Percentiles rank a stretch among this genome's conserved stretches.
Conservation (phyloP, 768 basidiomycete genomes). For the Pilatotrama ljubarskyi region DNA sequence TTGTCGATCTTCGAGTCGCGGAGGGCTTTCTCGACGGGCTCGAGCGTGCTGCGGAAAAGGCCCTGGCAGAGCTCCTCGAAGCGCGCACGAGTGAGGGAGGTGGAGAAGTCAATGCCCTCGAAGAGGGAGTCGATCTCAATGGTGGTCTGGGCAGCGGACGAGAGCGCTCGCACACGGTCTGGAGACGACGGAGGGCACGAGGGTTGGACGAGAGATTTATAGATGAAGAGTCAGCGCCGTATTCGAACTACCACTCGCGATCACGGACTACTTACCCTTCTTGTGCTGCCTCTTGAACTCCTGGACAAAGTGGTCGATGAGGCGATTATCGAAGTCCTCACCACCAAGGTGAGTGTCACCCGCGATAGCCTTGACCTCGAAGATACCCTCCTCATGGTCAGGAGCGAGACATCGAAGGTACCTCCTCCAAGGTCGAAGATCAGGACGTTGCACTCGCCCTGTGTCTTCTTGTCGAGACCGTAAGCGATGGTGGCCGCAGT, state of each 20-base stretch:
- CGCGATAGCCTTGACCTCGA: conserved; percentile 97
- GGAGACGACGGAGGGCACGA: conserved; percentile 94
- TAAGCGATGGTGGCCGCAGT: conserved; percentile 98
- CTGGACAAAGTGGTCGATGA: conserved; percentile 95
- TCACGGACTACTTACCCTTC: conserved; percentile 57
- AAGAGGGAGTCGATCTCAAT: conserved; percentile 98
- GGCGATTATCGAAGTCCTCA: conserved; percentile 97
- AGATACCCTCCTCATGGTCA: conserved; percentile 98
- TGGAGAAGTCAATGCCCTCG: conserved; percentile 98
- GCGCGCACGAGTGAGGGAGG: conserved; percentile 95
- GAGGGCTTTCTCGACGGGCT: conserved; percentile 97
- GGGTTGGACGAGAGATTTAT: conserved; percentile 86
- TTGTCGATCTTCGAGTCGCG: conserved; percentile 99
- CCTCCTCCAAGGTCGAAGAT: conserved; percentile 98
- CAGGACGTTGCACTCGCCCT: conserved; percentile 90
- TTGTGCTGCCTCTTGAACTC: conserved; percentile 99
- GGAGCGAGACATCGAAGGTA: conserved; percentile 96
- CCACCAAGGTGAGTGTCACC: conserved; percentile 99
- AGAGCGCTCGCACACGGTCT: conserved; percentile 98
- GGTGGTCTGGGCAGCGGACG: conserved; percentile 93
- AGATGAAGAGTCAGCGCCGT: conserved; percentile 10
- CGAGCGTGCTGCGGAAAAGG: conserved; percentile 92
- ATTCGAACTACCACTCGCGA: conserved; percentile 15
- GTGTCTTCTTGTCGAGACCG: conserved; percentile 94
- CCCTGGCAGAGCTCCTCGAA: conserved; percentile 97